Conservation (phyloP, 306 rosid genomes). For the Quercus dentata region DNA sequence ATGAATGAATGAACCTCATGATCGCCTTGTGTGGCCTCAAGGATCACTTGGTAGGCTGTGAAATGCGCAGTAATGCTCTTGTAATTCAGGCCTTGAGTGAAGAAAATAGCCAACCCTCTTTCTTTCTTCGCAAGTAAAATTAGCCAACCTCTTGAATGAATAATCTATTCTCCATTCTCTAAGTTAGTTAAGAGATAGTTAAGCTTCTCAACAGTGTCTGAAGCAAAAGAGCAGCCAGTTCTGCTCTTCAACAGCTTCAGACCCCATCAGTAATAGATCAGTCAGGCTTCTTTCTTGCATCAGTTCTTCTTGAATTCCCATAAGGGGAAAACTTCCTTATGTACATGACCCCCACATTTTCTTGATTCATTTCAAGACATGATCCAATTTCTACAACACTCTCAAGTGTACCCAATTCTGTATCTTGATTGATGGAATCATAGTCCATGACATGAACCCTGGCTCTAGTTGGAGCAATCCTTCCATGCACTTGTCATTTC, state of each 20-base stretch:
- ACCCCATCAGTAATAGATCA: constrained; percentile 57
- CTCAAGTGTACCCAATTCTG: not conserved
- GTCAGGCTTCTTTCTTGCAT: constrained; percentile 54
- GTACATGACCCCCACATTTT: constrained; percentile 8
- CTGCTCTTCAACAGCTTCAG: constrained; percentile 66
- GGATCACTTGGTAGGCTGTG: constrained; percentile 69
- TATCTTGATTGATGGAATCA: constrained; percentile 10
- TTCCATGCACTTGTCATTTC: constrained; percentile 23
- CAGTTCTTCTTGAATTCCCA: constrained; percentile 51
- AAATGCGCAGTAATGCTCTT: constrained; percentile 45
- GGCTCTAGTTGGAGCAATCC: constrained; percentile 28
- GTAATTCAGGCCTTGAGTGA: constrained; percentile 45
- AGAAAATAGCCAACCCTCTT: constrained; percentile 30
- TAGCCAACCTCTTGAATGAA: constrained; percentile 40
- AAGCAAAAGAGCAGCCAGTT: constrained; percentile 36
- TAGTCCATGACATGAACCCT: constrained; percentile 7
- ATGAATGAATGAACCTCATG: constrained; percentile 47
- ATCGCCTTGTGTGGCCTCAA: constrained; percentile 49
- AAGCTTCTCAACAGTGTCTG: constrained; percentile 36
- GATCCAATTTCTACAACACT: too few species aligned
- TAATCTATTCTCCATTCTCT: constrained; percentile 14
- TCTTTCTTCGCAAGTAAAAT: too few species aligned
- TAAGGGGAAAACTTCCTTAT: constrained; percentile 12
- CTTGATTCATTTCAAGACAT: not conserved
- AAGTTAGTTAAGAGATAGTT: constrained; percentile 13